Conservation (phyloP, 768 basidiomycete genomes). For the Auricularia cornea region DNA sequence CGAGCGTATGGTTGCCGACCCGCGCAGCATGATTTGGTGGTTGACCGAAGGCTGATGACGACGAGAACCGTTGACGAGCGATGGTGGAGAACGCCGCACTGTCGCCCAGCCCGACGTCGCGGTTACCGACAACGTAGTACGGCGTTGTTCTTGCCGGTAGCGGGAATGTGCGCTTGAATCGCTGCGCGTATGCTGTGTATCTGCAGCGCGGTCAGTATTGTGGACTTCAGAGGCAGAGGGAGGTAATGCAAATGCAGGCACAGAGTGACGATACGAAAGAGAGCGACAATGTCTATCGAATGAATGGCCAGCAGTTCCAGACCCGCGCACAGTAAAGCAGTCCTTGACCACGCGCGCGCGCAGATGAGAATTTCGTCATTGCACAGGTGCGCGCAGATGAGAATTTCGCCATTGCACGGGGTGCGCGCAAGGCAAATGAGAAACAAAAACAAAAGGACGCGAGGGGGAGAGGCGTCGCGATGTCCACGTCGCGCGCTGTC, state of each 20-base stretch:
- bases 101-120: slow-evolving; percentile 64
- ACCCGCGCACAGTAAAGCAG: too few species aligned
- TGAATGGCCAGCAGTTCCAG: too few species aligned
- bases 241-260: background rate
- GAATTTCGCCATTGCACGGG: too few species aligned
- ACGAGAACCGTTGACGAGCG: slow-evolving; percentile 50
- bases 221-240: background rate
- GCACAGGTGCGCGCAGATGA: too few species aligned
- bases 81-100: slow-evolving; percentile 37
- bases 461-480: too few species aligned
- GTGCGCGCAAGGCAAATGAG: too few species aligned
- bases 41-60: slow-evolving; percentile 72
- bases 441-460: too few species aligned
- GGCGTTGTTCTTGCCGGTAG: slow-evolving; percentile 42
- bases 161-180: slow-evolving; percentile 67
- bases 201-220: slow-evolving; percentile 36
- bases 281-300: too few species aligned
- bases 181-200: slow-evolving; percentile 58
- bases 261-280: too few species aligned
- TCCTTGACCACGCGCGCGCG: too few species aligned
- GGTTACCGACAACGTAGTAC: slow-evolving; percentile 80
- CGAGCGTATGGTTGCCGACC: slow-evolving; percentile 62
- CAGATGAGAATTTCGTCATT: too few species aligned
- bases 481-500: too few species aligned
- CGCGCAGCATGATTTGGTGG: slow-evolving; percentile 37